Conservation (phyloP, 495 filamentous ascomycete species). For the Trichoderma erinaceum region DNA sequence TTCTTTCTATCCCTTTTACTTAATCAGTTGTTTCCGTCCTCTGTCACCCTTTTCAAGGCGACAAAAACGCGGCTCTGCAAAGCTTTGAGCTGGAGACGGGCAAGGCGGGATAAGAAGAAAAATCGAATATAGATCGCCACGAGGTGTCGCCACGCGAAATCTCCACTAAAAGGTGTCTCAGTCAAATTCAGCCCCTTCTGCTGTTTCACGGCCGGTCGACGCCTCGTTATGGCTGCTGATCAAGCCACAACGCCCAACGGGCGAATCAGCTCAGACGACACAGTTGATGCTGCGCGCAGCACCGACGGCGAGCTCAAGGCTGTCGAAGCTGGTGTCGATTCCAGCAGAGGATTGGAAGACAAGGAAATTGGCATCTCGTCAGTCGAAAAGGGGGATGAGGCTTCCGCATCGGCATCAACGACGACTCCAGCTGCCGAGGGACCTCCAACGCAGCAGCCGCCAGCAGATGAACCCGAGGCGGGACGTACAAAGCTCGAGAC, state of each 20-base stretch:
- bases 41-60: neutral
- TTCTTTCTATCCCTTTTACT: neutral
- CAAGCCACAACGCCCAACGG: conserved; percentile 8
- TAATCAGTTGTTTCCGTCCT: neutral
- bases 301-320: conserved; percentile 9
- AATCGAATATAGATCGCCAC: neutral
- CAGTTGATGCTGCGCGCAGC: conserved; percentile 2
- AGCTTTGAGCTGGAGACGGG: neutral
- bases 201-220: neutral
- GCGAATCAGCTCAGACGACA: conserved; percentile 13
- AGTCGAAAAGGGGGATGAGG: neutral
- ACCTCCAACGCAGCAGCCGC: neutral
- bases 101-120: neutral
- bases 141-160: conserved; percentile 2
- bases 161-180: conserved; percentile 11
- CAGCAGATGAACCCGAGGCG: conserved; percentile 14
- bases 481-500: conserved; percentile 16
- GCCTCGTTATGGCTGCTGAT: neutral
- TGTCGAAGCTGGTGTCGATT: neutral
- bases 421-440: neutral
- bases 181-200: neutral
- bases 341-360: neutral
- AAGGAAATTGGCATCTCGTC: neutral
- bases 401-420: neutral
- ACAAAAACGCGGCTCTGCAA: neutral